Evolutionary conservation across 345 rosid species (phyloP), one percentile per base, ranked within the genome.

Genomic region (Jatropha curcas): DNA sequence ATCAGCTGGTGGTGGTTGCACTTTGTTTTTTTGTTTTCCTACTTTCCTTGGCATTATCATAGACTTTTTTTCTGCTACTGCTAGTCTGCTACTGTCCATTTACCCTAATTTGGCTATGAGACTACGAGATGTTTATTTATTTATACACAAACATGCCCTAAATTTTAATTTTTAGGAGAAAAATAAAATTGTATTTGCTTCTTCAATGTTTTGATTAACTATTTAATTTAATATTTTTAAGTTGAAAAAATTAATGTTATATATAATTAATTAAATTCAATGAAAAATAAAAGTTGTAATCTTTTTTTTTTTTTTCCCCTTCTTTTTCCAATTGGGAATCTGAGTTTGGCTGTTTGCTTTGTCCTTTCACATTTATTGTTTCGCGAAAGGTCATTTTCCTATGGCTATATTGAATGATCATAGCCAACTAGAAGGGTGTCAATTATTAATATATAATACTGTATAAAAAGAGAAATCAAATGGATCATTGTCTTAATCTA

Each of bases 321-420:
- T 6, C 9, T 60, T 57, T 16, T 56, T 55, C 25, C 17, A 16
- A 41, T 30, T 31, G 56, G 52, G 73, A 13, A 70, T 70, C 73
- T 59, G 65, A 28, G n/a, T 70, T 58, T n/a, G 65, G 73, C n/a
- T 58, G 57, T 2, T 70, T 70, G 65, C 27, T 20, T 30, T 59
- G 65, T 43, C 43, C 30, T 58, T 43, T 70, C 73, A 30, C 27
- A 7, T 43, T 41, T 16, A 37, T 27, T 58, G 51, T 58, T 13
- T 8, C 39, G 11, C 30, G 27, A 28, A 58, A 56, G 7, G 65
- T 30, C 55, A 27, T 27, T 19, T 43, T 70, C 55, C 31, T 45
- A 7, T 17, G 25, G 17, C 63, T 41, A 10, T 57, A 6, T 17
- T 24, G 61, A 57, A 11, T 39, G 25, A 8, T 27, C 37, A 41